Percentiles rank a stretch among this genome's conserved stretches.
These are phyloP conservation scores for Chlorokybus atmophyticus DNA, from an alignment of 139 green algal species.

Conservation along the genomic window DNA sequence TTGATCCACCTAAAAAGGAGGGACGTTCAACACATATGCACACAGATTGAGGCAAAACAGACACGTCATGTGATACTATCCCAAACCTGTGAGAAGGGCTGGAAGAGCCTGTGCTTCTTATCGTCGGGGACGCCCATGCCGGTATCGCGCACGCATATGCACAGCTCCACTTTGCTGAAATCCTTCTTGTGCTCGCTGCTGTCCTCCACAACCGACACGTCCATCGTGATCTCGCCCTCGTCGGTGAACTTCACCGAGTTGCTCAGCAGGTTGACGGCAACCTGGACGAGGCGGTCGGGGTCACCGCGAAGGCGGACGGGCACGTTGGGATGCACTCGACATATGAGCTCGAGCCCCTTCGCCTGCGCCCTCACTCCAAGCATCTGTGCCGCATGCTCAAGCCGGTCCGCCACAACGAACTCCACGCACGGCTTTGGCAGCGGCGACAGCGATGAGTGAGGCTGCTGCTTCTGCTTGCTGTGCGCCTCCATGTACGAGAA, in stretches of 20 bases:
- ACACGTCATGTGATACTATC: no score
- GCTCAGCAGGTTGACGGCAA: neutral
- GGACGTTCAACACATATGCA: no score
- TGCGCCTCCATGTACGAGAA: no score
- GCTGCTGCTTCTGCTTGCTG: no score
- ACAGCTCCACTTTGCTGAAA: neutral
- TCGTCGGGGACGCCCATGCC: neutral
- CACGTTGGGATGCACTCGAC: neutral
- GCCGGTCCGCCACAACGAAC: no score
- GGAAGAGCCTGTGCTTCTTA: neutral
- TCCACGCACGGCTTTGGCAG: no score
- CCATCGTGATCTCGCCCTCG: neutral
- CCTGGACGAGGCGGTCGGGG: neutral
- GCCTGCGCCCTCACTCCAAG: no score
- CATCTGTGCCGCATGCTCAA: no score
- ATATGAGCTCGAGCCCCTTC: neutral
- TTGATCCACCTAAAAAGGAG: neutral
- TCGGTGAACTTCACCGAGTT: neutral
- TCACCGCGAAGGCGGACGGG: neutral
- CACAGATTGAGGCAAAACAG: no score
- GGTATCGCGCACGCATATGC: neutral
- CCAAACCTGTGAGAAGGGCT: no score
- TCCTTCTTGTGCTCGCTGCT: neutral
- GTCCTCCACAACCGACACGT: neutral
- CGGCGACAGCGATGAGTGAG: no score